Conservation (phyloP, 305 asterid genomes). For the Solanum hybrid region DNA sequence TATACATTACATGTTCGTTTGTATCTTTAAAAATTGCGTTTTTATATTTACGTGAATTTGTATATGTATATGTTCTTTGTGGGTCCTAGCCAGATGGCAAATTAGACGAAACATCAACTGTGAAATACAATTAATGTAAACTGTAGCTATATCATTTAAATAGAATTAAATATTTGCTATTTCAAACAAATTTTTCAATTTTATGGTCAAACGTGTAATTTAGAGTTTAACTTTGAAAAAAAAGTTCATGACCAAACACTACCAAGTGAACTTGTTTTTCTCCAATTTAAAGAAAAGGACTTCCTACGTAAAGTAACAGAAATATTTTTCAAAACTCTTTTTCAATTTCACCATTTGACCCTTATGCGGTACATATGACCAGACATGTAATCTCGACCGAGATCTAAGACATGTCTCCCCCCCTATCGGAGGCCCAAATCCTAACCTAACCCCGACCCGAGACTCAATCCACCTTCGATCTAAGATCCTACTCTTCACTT, state of each 20-base stretch:
- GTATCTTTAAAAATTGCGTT: background rate
- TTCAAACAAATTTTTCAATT: background rate
- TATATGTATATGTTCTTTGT: background rate
- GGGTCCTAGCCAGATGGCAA: background rate
- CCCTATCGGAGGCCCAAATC: background rate
- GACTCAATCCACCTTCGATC: background rate
- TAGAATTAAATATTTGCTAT: background rate
- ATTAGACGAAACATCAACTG: background rate
- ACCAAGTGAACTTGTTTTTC: background rate
- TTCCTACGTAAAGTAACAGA: rapidly evolving
- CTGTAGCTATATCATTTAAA: background rate
- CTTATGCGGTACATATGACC: background rate
- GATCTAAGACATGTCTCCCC: background rate
- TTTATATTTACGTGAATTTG: too few species aligned
- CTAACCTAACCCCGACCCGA: background rate
- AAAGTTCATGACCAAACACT: background rate
- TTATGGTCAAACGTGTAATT: background rate
- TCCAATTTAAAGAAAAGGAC: background rate
- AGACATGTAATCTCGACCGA: background rate
- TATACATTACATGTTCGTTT: background rate
- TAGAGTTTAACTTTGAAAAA: background rate
- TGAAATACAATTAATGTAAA: background rate
- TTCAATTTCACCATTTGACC: background rate
- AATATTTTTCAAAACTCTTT: background rate
- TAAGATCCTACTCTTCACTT: background rate